phyloP scores from a whole-genome alignment of 2,329 filamentous ascomycete genomes.

The Pseudodiploospora longispora region DNA sequence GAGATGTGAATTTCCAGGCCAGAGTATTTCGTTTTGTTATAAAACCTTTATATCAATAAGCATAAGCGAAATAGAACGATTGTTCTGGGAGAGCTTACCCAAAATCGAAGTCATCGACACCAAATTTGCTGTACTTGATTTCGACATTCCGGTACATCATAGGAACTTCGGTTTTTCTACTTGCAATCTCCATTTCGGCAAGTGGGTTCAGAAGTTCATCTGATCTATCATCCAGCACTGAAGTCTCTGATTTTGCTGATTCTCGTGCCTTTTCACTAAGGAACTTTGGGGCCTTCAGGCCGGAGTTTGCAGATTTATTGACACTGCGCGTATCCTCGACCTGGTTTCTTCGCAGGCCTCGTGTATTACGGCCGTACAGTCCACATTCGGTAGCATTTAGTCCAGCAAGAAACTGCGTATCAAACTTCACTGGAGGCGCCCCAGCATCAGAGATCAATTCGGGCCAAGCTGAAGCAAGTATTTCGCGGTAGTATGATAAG shows the following conservation, averaged over 20 bases:
- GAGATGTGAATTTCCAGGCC: constrained; percentile 93
- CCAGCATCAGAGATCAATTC: constrained; percentile 80
- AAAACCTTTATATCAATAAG: constrained; percentile 53
- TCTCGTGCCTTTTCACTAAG: constrained; percentile 86
- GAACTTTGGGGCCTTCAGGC: constrained; percentile 74
- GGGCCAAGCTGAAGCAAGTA: constrained; percentile 83
- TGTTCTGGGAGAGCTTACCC: constrained; percentile 44
- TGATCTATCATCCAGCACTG: constrained; percentile 32
- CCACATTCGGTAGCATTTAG: constrained; percentile 69
- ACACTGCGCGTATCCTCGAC: constrained; percentile 64
- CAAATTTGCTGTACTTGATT: constrained; percentile 98
- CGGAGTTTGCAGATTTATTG: constrained; percentile 52
- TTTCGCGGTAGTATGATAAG: constrained; percentile 88
- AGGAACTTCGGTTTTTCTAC: constrained; percentile 72
- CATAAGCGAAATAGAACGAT: constrained; percentile 4
- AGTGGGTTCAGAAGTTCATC: constrained; percentile 58
- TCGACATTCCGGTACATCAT: constrained; percentile 89
- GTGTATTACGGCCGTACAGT: constrained; percentile 68
- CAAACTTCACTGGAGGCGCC: constrained; percentile 68
- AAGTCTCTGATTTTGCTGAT: constrained; percentile 37
- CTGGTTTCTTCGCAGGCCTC: constrained; percentile 70
- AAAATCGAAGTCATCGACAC: constrained; percentile 99
- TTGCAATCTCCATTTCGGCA: constrained; percentile 62
- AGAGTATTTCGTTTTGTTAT: constrained; percentile 87
- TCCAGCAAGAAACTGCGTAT: constrained; percentile 58